phyloP scores from a whole-genome alignment of 2,329 filamentous ascomycete genomes.

The Phaeosphaeriaceae sp. region DNA sequence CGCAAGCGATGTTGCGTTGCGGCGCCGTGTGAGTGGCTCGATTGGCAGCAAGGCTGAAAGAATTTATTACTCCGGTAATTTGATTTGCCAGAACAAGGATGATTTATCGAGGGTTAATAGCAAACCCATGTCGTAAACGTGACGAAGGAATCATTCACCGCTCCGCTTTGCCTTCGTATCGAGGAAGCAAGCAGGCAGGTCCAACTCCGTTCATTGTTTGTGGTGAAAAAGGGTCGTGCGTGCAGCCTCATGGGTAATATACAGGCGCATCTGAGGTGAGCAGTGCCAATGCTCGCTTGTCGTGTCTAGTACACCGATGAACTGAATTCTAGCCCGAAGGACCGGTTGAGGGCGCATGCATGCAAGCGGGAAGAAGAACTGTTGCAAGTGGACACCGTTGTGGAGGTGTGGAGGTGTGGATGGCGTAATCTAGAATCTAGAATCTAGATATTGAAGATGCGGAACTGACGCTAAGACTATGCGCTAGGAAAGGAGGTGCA shows the following conservation, averaged over 20 bases:
- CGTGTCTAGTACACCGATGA: background rate
- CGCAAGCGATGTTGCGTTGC: too few species aligned
- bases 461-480: background rate
- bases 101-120: too few species aligned
- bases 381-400: background rate
- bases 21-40: too few species aligned
- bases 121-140: background rate
- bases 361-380: background rate
- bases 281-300: background rate
- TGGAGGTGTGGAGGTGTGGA: too few species aligned
- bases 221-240: background rate
- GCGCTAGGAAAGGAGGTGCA: background rate
- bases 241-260: background rate
- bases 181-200: too few species aligned
- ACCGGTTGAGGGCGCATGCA: background rate
- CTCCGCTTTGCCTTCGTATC: background rate
- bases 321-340: conserved; percentile 5
- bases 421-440: background rate
- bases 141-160: background rate
- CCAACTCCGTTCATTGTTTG: background rate
- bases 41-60: too few species aligned
- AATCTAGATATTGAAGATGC: background rate
- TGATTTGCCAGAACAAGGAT: too few species aligned
- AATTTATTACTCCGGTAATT: too few species aligned
- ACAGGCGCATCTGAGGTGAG: background rate